These are phyloP conservation scores for Cercospora janseana DNA, from an alignment of 2,329 filamentous ascomycete genomes.

Conservation along the genomic window DNA sequence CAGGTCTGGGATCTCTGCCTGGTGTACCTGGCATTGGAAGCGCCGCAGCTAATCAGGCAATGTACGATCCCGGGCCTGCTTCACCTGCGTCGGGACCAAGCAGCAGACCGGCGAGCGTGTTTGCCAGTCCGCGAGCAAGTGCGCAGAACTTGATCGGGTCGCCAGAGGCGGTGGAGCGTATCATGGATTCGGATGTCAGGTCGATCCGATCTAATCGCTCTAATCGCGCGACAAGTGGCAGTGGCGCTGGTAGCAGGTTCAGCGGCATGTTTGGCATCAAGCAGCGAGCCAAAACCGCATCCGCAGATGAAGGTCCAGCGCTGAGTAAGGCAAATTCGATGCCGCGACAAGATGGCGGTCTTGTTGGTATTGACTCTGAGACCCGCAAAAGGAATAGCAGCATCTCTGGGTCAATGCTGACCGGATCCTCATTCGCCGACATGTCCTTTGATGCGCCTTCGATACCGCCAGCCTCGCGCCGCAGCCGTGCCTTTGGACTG, in stretches of 20 bases:
- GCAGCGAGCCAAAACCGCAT: slow-evolving; percentile 59
- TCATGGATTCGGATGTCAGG: slow-evolving; percentile 46
- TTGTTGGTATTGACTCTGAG: slow-evolving; percentile 34
- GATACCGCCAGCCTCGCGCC: slow-evolving; percentile 30
- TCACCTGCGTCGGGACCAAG: slow-evolving; percentile 44
- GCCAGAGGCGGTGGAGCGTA: slow-evolving; percentile 36
- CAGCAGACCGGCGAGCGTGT: slow-evolving; percentile 47
- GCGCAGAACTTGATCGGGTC: slow-evolving; percentile 45
- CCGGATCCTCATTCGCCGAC: slow-evolving; percentile 36
- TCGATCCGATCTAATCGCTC: slow-evolving; percentile 53
- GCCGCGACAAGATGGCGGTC: slow-evolving; percentile 55
- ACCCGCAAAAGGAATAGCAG: slow-evolving; percentile 53
- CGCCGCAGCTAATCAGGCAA: not conserved
- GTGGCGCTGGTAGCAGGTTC: slow-evolving; percentile 49
- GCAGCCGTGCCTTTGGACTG: slow-evolving; percentile 51
- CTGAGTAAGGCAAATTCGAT: slow-evolving; percentile 64
- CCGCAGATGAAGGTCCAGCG: slow-evolving; percentile 66
- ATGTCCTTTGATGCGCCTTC: slow-evolving; percentile 22
- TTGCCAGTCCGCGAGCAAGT: slow-evolving; percentile 50
- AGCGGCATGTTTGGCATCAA: slow-evolving; percentile 56
- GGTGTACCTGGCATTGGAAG: slow-evolving; percentile 40
- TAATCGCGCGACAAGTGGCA: slow-evolving; percentile 44
- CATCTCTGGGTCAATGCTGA: slow-evolving; percentile 48
- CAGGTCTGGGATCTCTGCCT: slow-evolving; percentile 38
- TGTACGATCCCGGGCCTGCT: slow-evolving; percentile 36